phyloP scores from a whole-genome alignment of 2,329 filamentous ascomycete species.

The Nothomitra cinnamomea region DNA sequence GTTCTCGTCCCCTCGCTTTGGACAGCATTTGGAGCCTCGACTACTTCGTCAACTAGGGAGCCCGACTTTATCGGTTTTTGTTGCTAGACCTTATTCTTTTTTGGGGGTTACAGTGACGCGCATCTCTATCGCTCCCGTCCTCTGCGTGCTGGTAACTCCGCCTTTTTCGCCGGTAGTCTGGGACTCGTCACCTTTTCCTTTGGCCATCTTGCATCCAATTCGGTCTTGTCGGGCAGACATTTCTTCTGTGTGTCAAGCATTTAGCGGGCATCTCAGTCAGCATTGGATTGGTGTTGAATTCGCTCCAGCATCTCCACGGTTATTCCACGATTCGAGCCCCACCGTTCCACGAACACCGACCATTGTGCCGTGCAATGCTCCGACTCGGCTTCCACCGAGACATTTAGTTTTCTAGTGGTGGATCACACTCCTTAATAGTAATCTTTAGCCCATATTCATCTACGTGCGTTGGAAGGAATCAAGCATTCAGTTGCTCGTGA shows the following conservation, averaged over 20 bases:
- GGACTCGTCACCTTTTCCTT: background rate
- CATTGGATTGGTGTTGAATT: background rate
- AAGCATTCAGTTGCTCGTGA: background rate
- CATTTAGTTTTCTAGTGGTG: background rate
- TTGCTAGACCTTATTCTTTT: background rate
- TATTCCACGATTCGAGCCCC: background rate
- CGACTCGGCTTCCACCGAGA: background rate
- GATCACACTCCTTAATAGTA: slow-evolving; percentile 3
- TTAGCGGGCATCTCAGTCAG: slow-evolving; percentile 1
- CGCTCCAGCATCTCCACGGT: background rate
- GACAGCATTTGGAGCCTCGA: too few relatives aligned
- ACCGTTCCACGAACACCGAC: background rate
- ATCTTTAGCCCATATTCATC: background rate
- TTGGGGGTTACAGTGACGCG: background rate
- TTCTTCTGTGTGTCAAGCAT: background rate
- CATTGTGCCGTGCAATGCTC: background rate
- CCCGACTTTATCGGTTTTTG: background rate
- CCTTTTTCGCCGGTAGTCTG: background rate
- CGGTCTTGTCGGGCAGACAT: background rate
- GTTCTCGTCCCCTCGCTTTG: background rate
- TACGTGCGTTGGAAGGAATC: background rate
- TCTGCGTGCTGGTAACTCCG: background rate
- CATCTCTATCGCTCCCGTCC: background rate
- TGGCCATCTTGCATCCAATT: background rate
- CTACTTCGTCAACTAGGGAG: background rate